These are phyloP conservation scores for Phytophthora sojae DNA, from an alignment of 352 stramenopile species.

Conservation along the genomic window DNA sequence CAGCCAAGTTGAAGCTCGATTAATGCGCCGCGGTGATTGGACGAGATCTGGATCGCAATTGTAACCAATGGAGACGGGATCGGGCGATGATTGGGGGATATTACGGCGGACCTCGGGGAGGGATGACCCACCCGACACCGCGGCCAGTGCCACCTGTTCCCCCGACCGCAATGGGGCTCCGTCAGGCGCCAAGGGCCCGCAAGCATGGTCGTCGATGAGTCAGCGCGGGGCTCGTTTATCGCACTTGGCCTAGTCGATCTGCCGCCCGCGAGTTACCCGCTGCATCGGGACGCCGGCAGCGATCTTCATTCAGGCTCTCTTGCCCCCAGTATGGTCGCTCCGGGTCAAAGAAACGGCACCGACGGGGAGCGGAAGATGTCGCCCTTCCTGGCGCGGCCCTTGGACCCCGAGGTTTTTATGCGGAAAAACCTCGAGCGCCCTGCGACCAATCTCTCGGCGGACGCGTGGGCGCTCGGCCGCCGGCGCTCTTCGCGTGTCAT, in stretches of 20 bases:
- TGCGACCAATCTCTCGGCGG: slow-evolving; percentile 43
- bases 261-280: background rate
- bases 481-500: slow-evolving; percentile 41
- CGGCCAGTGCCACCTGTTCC: background rate
- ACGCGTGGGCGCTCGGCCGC: slow-evolving; percentile 12
- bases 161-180: too few relatives aligned
- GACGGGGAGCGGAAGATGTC: slow-evolving; percentile 32
- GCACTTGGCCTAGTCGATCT: slow-evolving; percentile 26
- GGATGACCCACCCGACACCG: slow-evolving; percentile 14
- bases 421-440: slow-evolving; percentile 40
- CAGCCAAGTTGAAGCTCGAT: slow-evolving; percentile 37
- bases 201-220: background rate
- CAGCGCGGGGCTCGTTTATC: slow-evolving; percentile 12
- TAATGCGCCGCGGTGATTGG: slow-evolving; percentile 30
- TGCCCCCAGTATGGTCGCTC: slow-evolving; percentile 5
- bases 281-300: background rate
- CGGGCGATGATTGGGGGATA: slow-evolving; percentile 23
- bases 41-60: slow-evolving; percentile 5
- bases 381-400: slow-evolving; percentile 24
- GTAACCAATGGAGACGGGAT: slow-evolving; percentile 15
- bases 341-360: slow-evolving; percentile 27
- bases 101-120: slow-evolving; percentile 18
- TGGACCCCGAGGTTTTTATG: slow-evolving; percentile 30
- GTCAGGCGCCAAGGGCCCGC: too few relatives aligned
- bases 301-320: slow-evolving; percentile 14